A percentile compares a stretch with the other conserved stretches of the same genome.
Conservation (phyloP, 208 protist species). For the Trichomonas vaginalis region DNA sequence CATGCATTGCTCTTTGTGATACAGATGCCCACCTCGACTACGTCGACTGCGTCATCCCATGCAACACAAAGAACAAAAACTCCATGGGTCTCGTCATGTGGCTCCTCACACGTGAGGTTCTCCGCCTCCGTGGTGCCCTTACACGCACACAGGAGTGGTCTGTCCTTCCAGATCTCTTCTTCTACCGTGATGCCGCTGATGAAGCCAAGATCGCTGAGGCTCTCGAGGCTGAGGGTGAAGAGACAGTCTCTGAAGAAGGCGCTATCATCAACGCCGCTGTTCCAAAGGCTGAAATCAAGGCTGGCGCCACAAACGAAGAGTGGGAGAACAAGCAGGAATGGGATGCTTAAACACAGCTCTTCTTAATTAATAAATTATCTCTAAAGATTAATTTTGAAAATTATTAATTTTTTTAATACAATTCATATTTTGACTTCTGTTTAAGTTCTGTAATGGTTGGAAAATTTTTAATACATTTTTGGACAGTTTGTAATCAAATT, state of each 20-base stretch:
- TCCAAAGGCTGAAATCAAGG: not conserved
- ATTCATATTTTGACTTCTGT: no score
- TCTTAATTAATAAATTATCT: no score
- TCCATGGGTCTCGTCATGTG: slow-evolving; percentile 95
- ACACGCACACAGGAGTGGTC: slow-evolving; percentile 72
- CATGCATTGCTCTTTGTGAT: slow-evolving; percentile 93
- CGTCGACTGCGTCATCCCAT: slow-evolving; percentile 70
- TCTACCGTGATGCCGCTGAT: slow-evolving; percentile 67
- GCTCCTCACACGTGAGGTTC: slow-evolving; percentile 91
- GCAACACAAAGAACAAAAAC: slow-evolving; percentile 54
- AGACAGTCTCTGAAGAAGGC: not conserved
- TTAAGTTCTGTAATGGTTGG: no score
- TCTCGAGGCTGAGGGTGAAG: not conserved
- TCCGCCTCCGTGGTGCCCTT: slow-evolving; percentile 75
- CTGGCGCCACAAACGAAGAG: not conserved
- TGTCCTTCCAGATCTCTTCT: slow-evolving; percentile 97
- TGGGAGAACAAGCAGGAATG: not conserved
- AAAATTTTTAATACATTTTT: no score
- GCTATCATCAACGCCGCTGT: not conserved
- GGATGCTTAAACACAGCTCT: not conserved
- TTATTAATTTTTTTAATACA: no score
- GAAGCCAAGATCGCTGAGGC: not conserved
- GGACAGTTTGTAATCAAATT: no score
- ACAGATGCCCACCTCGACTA: slow-evolving; percentile 77
- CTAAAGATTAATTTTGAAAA: no score